These are phyloP conservation scores for Hypoxylon sp. DNA, from an alignment of 2,329 filamentous ascomycete species.

Conservation along the genomic window DNA sequence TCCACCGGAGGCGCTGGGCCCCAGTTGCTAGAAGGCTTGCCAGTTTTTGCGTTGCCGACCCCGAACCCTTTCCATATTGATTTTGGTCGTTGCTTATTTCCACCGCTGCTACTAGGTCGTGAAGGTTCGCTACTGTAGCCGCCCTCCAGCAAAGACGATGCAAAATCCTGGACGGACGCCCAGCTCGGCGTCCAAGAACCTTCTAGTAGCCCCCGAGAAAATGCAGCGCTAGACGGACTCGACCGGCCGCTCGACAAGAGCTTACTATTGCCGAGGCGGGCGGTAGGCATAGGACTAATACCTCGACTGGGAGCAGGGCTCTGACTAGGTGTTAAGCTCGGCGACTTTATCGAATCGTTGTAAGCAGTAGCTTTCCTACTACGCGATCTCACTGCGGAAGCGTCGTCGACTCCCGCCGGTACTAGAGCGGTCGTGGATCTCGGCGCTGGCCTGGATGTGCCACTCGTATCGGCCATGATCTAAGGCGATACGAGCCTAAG, in stretches of 20 bases:
- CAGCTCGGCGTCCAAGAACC: conserved; percentile 66
- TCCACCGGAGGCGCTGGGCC: conserved; percentile 61
- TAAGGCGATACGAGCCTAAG: conserved; percentile 38
- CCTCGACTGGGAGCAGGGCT: conserved; percentile 58
- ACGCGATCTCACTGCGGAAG: conserved; percentile 61
- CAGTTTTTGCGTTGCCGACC: conserved; percentile 39
- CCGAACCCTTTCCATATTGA: conserved; percentile 50
- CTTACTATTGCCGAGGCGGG: conserved; percentile 52
- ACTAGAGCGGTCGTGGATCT: conserved; percentile 61
- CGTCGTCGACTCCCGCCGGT: conserved; percentile 57
- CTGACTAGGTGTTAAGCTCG: conserved; percentile 53
- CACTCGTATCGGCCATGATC: conserved; percentile 48
- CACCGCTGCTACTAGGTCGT: conserved; percentile 48
- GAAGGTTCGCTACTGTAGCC: conserved; percentile 52
- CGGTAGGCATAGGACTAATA: conserved; percentile 62
- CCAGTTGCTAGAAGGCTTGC: conserved; percentile 56
- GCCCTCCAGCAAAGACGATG: conserved; percentile 58
- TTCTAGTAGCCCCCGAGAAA: conserved; percentile 59
- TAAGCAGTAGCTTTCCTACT: conserved; percentile 59
- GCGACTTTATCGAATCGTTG: conserved; percentile 44
- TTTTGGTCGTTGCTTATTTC: conserved; percentile 47
- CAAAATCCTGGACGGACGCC: conserved; percentile 67
- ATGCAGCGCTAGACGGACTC: conserved; percentile 48
- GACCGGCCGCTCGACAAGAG: conserved; percentile 44
- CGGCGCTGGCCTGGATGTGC: conserved; percentile 47